These are phyloP conservation scores for Elaeagnus macrophylla DNA, from an alignment of 306 rosid genomes.

Conservation along the genomic window DNA sequence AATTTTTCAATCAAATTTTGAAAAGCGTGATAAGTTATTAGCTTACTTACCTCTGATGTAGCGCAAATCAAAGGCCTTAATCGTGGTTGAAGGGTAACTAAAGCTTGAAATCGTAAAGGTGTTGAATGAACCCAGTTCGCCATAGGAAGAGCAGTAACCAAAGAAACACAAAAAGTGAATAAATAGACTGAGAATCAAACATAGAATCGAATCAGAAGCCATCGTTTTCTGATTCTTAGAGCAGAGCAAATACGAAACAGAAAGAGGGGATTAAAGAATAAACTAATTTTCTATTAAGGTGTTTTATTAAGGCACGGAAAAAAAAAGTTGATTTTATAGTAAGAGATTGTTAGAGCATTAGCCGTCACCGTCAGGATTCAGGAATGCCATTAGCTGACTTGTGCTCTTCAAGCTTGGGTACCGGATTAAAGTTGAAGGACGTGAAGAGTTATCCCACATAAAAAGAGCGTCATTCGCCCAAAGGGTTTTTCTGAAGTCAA, in stretches of 20 bases:
- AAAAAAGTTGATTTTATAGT: no score
- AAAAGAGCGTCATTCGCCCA: no score
- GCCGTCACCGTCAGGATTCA: no score
- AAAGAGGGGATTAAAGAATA: background rate
- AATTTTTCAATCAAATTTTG: constrained; percentile 9
- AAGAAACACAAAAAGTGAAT: constrained; percentile 29
- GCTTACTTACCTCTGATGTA: constrained; percentile 66
- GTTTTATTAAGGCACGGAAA: no score
- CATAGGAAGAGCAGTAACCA: constrained; percentile 27
- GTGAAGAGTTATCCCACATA: no score
- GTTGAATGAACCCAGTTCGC: constrained; percentile 24
- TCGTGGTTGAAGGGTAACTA: constrained; percentile 51
- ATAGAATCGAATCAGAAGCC: constrained; percentile 44
- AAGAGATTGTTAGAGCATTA: no score
- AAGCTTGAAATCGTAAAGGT: constrained; percentile 66
- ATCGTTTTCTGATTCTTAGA: constrained; percentile 28
- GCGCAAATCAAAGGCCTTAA: constrained; percentile 51
- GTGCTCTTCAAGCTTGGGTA: no score
- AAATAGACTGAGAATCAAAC: constrained; percentile 35
- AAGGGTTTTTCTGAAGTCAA: no score
- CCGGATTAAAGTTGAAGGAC: no score
- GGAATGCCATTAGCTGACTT: no score
- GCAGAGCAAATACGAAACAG: constrained; percentile 10
- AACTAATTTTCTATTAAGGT: constrained; percentile 4
- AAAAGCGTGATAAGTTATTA: constrained; percentile 17